These are phyloP conservation scores for Acephala macrosclerotiorum DNA, from an alignment of 2,329 filamentous ascomycete species.

Conservation along the genomic window DNA sequence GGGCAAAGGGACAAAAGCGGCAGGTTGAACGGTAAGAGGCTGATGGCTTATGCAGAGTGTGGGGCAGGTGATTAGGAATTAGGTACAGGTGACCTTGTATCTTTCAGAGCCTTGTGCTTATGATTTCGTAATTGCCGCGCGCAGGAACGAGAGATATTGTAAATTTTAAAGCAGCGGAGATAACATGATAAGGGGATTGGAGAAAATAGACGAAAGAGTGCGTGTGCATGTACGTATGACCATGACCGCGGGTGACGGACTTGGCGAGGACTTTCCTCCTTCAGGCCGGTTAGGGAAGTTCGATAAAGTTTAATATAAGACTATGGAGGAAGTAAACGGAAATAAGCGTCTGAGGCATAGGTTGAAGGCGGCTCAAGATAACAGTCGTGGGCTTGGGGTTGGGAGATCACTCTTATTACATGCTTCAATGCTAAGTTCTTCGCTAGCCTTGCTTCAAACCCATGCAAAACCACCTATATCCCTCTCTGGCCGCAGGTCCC, in stretches of 20 bases:
- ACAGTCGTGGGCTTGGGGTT: background rate
- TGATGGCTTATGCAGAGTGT: background rate
- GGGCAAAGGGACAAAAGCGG: background rate
- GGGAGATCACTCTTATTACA: slow-evolving; percentile 17
- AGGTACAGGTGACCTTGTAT: background rate
- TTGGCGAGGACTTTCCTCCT: too few relatives aligned
- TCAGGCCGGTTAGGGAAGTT: background rate
- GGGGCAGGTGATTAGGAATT: background rate
- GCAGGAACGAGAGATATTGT: background rate
- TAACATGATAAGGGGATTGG: background rate
- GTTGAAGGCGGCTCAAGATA: slow-evolving; percentile 5
- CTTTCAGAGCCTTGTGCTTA: background rate
- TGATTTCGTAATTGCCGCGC: background rate
- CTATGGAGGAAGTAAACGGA: background rate
- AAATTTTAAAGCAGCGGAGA: background rate
- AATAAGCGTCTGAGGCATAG: background rate
- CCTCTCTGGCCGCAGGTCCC: slow-evolving; percentile 13
- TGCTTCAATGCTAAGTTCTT: slow-evolving; percentile 19
- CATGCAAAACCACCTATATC: slow-evolving; percentile 20
- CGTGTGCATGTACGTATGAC: background rate
- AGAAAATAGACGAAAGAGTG: background rate
- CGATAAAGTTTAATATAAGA: background rate
- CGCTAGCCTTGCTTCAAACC: slow-evolving; percentile 5
- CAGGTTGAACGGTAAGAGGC: background rate
- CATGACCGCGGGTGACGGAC: too few relatives aligned